Base-by-base conservation (phyloP, 2,329 filamentous ascomycete species). In the Fusarium pseudograminearum region DNA sequence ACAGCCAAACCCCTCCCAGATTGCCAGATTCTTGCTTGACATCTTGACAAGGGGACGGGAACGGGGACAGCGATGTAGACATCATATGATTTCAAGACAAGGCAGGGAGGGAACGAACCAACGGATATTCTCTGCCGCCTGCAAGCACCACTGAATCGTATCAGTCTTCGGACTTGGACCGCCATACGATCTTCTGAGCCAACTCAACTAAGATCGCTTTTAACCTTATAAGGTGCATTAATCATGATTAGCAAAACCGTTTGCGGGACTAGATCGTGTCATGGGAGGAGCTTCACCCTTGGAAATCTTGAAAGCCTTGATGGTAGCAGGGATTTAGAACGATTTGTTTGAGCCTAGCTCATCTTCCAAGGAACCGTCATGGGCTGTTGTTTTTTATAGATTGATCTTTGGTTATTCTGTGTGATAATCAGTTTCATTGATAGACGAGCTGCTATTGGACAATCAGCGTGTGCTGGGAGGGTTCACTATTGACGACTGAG, bases 231-330 rank as follows among this genome's bases (percentile, higher is more conserved):
- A 50, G 31, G 31, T 50, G 24, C n/a, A 26, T 52, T 40, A 38
- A 52, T 44, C 55, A 61, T 61, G 56, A 40, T 63, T 51, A 57
- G 58, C 44, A 57, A 51, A 50, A 45, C 54, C 53, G 59, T 61
- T 65, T 69, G 58, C 65, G 59, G 59, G 58, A 45, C 59, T 38
- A 69, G 60, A 69, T 69, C 60, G 66, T 69, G 66, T 47, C 65
- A 69, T 69, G 58, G 46, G 50, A 48, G 46, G 47, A 36, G 40
- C 53, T 68, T 22, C 24, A 52, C 60, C 56, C 36, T 44, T 30
- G 28, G 45, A 48, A 36, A 55, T 33, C 47, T 48, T 53, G 50
- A 22, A 48, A 36, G 46, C 36, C 47, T 48, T 53, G 50, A 22
- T 46, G 26, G 57, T 59, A 30, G 55, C 57, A 57, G 51, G 61